A percentile compares a stretch with the other conserved stretches of the same genome.
These are phyloP conservation scores for Citrus inodora DNA, from an alignment of 345 rosid species.

Conservation along the genomic window DNA sequence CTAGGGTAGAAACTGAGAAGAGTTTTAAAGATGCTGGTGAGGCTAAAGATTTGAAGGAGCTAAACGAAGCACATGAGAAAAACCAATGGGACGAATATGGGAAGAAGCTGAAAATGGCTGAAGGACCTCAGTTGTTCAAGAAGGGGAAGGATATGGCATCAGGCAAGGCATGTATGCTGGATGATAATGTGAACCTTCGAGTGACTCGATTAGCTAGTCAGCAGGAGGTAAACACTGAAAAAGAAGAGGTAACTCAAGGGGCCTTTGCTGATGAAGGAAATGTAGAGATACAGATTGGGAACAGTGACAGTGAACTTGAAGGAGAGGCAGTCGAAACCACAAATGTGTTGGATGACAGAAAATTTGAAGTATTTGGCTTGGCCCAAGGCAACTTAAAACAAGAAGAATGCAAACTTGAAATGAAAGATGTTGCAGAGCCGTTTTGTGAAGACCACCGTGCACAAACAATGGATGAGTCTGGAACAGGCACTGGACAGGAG, in stretches of 20 bases:
- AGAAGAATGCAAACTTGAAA: slow-evolving; percentile 9
- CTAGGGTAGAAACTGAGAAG: slow-evolving; percentile 37
- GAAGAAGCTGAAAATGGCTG: slow-evolving; percentile 13
- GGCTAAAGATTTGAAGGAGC: slow-evolving; percentile 32
- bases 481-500: slow-evolving; percentile 25
- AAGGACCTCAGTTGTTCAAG: slow-evolving; percentile 15
- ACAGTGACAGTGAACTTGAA: slow-evolving; percentile 25
- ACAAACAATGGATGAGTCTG: slow-evolving; percentile 22
- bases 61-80: slow-evolving; percentile 17
- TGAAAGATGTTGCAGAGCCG: slow-evolving; percentile 18
- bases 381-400: slow-evolving; percentile 14
- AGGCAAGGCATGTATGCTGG: slow-evolving; percentile 16
- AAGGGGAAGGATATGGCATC: slow-evolving; percentile 18
- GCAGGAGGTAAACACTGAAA: slow-evolving; percentile 22
- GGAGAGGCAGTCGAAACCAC: slow-evolving; percentile 19
- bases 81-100: slow-evolving; percentile 23
- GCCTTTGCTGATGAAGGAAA: slow-evolving; percentile 27
- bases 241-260: slow-evolving; percentile 23
- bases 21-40: slow-evolving; percentile 33
- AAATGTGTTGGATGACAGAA: slow-evolving; percentile 9
- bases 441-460: slow-evolving; percentile 14
- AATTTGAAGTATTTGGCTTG: slow-evolving; percentile 17
- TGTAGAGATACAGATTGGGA: slow-evolving; percentile 19
- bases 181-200: slow-evolving; percentile 18
- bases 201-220: slow-evolving; percentile 29